These are phyloP conservation scores for Penicillium paradoxum DNA, from an alignment of 495 filamentous ascomycete species.

Conservation along the genomic window DNA sequence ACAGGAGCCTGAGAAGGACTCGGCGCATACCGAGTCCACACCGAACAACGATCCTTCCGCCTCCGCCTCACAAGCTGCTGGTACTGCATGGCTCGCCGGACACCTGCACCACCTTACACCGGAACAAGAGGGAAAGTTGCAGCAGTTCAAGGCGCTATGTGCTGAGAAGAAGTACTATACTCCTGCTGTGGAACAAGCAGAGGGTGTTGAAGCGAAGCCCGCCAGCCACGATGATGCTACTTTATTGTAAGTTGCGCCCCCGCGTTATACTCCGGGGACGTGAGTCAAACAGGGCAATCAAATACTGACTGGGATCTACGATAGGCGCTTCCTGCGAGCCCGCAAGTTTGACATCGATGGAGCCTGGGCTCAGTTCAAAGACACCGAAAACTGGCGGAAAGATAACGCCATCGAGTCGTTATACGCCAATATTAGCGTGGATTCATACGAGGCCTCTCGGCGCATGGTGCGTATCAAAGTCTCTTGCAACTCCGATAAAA, in stretches of 20 bases:
- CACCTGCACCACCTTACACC: conserved; percentile 69
- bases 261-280: neutral
- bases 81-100: conserved; percentile 49
- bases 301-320: conserved; percentile 5
- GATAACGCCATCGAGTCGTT: conserved; percentile 69
- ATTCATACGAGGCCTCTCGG: conserved; percentile 74
- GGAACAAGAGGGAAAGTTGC: conserved; percentile 60
- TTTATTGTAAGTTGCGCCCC: conserved; percentile 56
- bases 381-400: conserved; percentile 82
- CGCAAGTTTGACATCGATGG: conserved; percentile 67
- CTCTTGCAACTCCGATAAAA: neutral
- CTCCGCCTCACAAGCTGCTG: conserved; percentile 38
- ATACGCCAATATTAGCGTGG: conserved; percentile 72
- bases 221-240: conserved; percentile 77
- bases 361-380: conserved; percentile 72
- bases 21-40: conserved; percentile 21
- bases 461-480: conserved; percentile 54
- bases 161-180: conserved; percentile 62
- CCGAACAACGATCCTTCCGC: conserved; percentile 40
- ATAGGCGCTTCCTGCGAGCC: conserved; percentile 73
- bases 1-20: conserved; percentile 25
- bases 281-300: neutral
- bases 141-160: conserved; percentile 62
- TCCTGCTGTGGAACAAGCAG: conserved; percentile 34
- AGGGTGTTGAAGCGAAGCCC: conserved; percentile 28